These are phyloP conservation scores for Perkinsus olseni DNA, from an alignment of 169 alveolate genomes.

Conservation along the genomic window DNA sequence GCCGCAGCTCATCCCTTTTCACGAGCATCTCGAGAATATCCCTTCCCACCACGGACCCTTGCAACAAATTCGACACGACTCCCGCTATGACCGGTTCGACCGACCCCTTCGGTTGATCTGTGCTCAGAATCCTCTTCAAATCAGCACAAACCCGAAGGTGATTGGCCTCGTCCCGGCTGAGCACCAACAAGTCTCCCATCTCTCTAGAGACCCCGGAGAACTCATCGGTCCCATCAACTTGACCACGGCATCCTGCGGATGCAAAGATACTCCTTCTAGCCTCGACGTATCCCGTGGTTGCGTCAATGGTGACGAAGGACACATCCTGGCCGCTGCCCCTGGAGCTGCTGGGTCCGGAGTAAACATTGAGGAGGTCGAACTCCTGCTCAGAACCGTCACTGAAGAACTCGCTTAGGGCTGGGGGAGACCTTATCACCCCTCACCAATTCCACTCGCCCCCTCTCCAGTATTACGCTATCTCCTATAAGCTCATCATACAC, in stretches of 20 bases:
- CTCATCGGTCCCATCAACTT: not conserved
- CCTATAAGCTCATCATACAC: not conserved
- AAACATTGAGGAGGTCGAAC: not conserved
- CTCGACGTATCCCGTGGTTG: not conserved
- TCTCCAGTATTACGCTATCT: not conserved
- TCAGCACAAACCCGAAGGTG: not conserved
- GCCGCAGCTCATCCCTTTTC: too few relatives aligned
- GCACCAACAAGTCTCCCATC: not conserved
- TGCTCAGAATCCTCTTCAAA: not conserved
- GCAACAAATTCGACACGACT: too few relatives aligned
- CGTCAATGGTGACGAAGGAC: not conserved
- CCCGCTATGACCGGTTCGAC: not conserved
- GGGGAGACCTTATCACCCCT: not conserved
- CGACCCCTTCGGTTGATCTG: not conserved
- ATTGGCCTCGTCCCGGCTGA: not conserved
- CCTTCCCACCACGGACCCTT: too few relatives aligned
- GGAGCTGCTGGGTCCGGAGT: not conserved
- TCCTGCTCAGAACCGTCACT: not conserved
- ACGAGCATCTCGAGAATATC: too few relatives aligned
- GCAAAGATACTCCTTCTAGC: not conserved
- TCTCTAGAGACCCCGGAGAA: not conserved
- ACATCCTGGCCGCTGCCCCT: not conserved
- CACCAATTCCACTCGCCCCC: not conserved
- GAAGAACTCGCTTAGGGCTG: not conserved
- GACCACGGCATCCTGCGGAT: not conserved